Evolutionary conservation across 345 rosid genomes (phyloP), one percentile per base, ranked within the genome.

Genomic region (Acer campestre): DNA sequence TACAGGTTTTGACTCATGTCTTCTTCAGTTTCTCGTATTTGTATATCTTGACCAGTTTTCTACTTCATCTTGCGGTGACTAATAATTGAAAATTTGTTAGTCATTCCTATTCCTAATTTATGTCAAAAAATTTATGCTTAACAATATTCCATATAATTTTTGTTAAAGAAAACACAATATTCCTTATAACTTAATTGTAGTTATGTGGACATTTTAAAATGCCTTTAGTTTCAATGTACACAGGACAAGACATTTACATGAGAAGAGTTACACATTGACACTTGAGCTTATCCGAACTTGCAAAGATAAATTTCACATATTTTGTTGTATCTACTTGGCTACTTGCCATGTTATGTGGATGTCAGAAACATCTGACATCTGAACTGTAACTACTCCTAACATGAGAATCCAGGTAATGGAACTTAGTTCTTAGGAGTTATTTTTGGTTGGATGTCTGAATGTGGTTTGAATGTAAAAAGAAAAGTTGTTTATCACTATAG

Each of bases 1-100:
- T 96, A 86, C 99, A 96, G 98, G 99, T 95, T 63, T 56, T 76
- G 84, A 78, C 79, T 77, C 66, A 35, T 12, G 62, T 76, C 68
- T 70, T 71, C 61, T 73, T 64, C 29, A 40, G 44, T 69, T 68
- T 77, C 46, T 83, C 73, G 61, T n/a, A 42, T 70, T 35, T 70
- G 73, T 38, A 10, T 66, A 42, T 62, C 73, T 49, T 64, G 48
- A 46, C n/a, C 17, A 20, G 70, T 18, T 51, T 10, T 31, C 38
- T 64, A 17, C 12, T 27, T 46, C 51, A 27, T 65, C 20, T 64
- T 65, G 35, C 18, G 3, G 59, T 5, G 10, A 9, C 44, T 2
- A 16, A 22, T 46, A 17, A 17, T 62, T 56, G 6, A 63, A 25
- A 46, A 17, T 16, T 74, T 62, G 23, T 27, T 12, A 25, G 56